Conservation (phyloP, 2,329 filamentous ascomycete species). For the Colletotrichum cereale region DNA sequence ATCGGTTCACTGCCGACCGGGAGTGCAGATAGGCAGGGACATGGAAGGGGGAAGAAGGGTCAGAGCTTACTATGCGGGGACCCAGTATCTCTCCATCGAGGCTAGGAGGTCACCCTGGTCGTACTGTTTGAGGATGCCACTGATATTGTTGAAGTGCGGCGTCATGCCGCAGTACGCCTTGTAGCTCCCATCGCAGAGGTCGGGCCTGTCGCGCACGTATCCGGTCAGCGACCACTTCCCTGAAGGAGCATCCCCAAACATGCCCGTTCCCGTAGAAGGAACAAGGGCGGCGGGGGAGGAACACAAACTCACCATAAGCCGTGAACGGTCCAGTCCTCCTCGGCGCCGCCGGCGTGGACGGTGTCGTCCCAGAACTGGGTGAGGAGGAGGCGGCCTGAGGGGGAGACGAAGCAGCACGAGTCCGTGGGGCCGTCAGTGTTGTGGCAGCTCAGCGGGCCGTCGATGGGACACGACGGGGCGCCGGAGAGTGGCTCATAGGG, state of each 20-base stretch:
- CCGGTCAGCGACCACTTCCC: not conserved
- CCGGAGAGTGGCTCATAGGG: conserved; percentile 53
- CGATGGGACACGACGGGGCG: conserved; percentile 55
- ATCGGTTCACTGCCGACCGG: not conserved
- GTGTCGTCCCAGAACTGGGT: conserved; percentile 60
- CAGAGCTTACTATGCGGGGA: conserved; percentile 54
- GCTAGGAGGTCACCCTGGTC: conserved; percentile 54
- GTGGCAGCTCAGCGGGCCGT: conserved; percentile 57
- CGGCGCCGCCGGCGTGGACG: conserved; percentile 54
- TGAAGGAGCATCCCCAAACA: not conserved
- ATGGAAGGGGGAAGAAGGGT: conserved; percentile 28
- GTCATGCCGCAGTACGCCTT: conserved; percentile 58
- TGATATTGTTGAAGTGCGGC: conserved; percentile 57
- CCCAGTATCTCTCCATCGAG: conserved; percentile 59
- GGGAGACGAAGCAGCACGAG: conserved; percentile 58
- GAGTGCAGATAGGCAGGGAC: not conserved
- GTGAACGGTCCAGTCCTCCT: conserved; percentile 59
- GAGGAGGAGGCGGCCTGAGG: conserved; percentile 56
- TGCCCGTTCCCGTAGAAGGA: not conserved
- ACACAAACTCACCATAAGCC: conserved; percentile 54
- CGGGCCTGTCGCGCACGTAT: conserved; percentile 50
- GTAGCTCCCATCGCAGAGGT: conserved; percentile 59
- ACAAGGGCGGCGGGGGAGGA: not conserved
- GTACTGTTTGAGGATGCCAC: conserved; percentile 54
- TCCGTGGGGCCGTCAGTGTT: conserved; percentile 52